A percentile compares a stretch with the other conserved stretches of the same genome.
These are phyloP conservation scores for Trametes sp. DNA, from an alignment of 1,284 basidiomycete species.

Conservation along the genomic window DNA sequence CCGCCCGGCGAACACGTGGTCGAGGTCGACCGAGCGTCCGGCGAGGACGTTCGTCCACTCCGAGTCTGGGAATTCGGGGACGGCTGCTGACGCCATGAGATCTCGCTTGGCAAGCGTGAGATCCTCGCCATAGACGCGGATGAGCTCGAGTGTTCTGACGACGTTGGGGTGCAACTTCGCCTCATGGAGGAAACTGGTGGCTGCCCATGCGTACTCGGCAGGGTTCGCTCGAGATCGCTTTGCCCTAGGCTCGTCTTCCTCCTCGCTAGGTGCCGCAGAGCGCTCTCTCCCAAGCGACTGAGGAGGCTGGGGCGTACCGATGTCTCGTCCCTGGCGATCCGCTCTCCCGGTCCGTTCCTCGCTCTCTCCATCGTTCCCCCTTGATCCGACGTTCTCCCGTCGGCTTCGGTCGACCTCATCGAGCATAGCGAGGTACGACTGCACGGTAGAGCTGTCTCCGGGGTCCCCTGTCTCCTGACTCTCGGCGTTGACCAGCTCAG, in stretches of 20 bases:
- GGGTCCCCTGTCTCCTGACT: background rate
- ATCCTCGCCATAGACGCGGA: background rate
- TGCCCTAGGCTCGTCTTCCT: too few species aligned
- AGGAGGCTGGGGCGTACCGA: too few species aligned
- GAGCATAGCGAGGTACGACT: background rate
- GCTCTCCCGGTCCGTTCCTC: too few species aligned
- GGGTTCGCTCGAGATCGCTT: too few species aligned
- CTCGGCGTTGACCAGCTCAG: background rate
- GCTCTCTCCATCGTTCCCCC: too few species aligned
- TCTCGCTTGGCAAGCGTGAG: background rate
- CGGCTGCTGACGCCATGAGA: background rate
- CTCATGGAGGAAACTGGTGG: background rate
- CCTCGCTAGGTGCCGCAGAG: too few species aligned
- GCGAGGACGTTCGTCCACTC: conserved; percentile 30
- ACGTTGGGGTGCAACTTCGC: background rate
- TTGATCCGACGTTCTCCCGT: background rate
- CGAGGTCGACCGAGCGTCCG: conserved; percentile 35
- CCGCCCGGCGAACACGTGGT: conserved; percentile 32
- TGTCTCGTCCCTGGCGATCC: too few species aligned
- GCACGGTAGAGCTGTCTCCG: background rate
- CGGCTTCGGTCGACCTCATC: background rate
- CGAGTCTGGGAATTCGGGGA: conserved; percentile 13
- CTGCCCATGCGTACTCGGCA: background rate
- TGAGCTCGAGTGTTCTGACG: background rate
- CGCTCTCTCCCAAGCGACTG: too few species aligned